These are phyloP conservation scores for Pestalotiopsis sp. DNA, from an alignment of 2,329 filamentous ascomycete genomes.

Conservation along the genomic window DNA sequence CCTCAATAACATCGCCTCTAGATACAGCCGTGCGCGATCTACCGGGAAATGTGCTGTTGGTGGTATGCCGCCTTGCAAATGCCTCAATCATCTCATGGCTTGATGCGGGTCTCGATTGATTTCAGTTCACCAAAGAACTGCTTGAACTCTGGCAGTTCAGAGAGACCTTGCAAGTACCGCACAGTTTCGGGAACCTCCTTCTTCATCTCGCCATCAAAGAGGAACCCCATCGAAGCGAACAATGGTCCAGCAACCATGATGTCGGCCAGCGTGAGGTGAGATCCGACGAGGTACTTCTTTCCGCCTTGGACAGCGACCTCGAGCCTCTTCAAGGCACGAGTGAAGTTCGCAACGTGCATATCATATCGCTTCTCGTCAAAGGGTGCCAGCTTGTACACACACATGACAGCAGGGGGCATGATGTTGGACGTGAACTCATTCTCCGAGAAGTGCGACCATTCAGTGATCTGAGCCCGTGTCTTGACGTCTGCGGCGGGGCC, in stretches of 20 bases:
- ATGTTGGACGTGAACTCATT: slow-evolving; percentile 33
- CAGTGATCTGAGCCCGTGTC: slow-evolving; percentile 43
- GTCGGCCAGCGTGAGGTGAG: slow-evolving; percentile 40
- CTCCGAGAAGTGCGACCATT: slow-evolving; percentile 49
- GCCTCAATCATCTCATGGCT: slow-evolving; percentile 4
- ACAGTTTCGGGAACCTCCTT: slow-evolving; percentile 34
- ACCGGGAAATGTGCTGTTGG: too few relatives aligned
- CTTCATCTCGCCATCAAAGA: slow-evolving; percentile 38
- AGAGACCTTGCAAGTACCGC: slow-evolving; percentile 34
- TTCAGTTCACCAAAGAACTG: slow-evolving; percentile 33
- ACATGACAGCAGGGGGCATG: slow-evolving; percentile 27
- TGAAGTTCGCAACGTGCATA: slow-evolving; percentile 17
- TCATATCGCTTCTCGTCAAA: slow-evolving; percentile 30
- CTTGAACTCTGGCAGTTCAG: slow-evolving; percentile 35
- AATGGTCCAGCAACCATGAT: slow-evolving; percentile 35
- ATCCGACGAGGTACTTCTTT: slow-evolving; percentile 41
- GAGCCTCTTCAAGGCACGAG: slow-evolving; percentile 33
- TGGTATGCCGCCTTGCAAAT: neutral
- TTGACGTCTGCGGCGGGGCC: slow-evolving; percentile 38
- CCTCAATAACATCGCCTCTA: too few relatives aligned
- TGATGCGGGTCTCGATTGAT: slow-evolving; percentile 32
- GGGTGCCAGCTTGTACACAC: slow-evolving; percentile 29
- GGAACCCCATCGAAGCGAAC: slow-evolving; percentile 24
- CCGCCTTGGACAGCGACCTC: slow-evolving; percentile 34
- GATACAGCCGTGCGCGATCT: too few relatives aligned